Base-by-base conservation (phyloP, 805 yeast genomes). In the Saccharomycopsis olivae region DNA sequence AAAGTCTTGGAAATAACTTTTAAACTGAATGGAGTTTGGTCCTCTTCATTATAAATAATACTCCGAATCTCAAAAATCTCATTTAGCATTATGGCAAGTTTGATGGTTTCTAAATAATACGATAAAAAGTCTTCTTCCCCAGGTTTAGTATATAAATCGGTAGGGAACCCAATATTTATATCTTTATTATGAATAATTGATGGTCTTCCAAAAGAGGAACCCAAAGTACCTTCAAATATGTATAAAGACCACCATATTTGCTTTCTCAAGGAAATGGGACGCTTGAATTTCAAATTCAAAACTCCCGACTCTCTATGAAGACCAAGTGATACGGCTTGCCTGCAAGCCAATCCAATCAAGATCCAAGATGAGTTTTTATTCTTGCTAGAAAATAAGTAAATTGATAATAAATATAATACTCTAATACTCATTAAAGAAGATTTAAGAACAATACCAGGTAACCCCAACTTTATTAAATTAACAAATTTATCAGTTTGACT, bases 341-440 rank as follows among this genome's bases (percentile, higher is more conserved):
- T 56, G 1, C 67, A 59, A 5, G 74, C 73, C 33, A 67, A 43
- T 32, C 69, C 68, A 51, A 68, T 53, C 34, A 70, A 45, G 45
- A 67, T 63, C 61, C 69, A 70, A 0, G 71, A 69, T 36, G 69
- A 61, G 43, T 69, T 75, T 43, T 73, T 58, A 30, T 65, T 65
- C 46, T 62, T 66, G 19, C 59, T 59, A 34, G 69, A 58, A 33
- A 67, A 67, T 30, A 69, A 46, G 50, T 69, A 65, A 10, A 65
- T 57, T 0, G 73, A 60, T 29, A 68, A 56, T 24, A 69, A 48
- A 34, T 63, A 57, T 14, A 69, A 47, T 14, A 67, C 54, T 35
- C 71, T 55, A 10, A 70, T 64, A 3, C 74, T 70, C 35, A 60
- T 62, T 13, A 68, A 47, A 3, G 65, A 57, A 3, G 75, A 71